These are phyloP conservation scores for Fermentozyma sake DNA, from an alignment of 1,139 yeast genomes.

Conservation along the genomic window DNA sequence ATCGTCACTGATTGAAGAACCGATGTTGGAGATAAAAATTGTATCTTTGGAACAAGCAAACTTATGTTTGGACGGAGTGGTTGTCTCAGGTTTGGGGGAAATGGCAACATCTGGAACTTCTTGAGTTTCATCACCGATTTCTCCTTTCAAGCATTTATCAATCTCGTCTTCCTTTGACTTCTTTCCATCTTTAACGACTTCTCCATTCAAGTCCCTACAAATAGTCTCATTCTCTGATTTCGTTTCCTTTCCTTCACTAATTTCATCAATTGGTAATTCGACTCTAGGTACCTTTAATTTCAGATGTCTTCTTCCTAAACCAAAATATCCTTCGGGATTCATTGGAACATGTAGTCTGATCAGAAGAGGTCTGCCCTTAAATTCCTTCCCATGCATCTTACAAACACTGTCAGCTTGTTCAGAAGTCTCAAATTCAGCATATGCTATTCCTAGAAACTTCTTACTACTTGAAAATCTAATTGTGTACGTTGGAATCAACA, in stretches of 20 bases:
- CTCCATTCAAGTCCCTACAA: no score
- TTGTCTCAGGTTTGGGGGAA: not conserved
- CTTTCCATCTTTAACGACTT: no score
- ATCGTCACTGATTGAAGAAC: constrained; percentile 33
- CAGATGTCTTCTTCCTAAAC: no score
- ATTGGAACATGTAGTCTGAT: constrained; percentile 8
- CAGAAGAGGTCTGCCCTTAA: constrained; percentile 27
- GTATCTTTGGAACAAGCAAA: constrained; percentile 48
- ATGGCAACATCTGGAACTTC: not conserved
- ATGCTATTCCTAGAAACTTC: constrained; percentile 59
- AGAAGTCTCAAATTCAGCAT: constrained; percentile 51
- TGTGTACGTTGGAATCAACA: constrained; percentile 53
- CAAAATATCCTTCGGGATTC: no score
- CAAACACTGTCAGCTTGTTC: constrained; percentile 39
- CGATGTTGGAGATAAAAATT: constrained; percentile 47
- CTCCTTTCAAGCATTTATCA: not conserved
- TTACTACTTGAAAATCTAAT: constrained; percentile 41
- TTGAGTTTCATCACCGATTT: constrained; percentile 2
- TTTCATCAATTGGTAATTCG: not conserved
- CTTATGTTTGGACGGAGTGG: constrained; percentile 2
- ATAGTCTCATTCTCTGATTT: no score
- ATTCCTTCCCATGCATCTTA: constrained; percentile 34
- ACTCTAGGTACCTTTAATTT: no score
- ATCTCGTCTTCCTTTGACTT: no score
- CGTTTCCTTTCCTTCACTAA: no score